Percentiles rank a stretch among this genome's conserved stretches.
Evolutionary conservation across 306 rosid genomes (phyloP).

Genomic region (Dicorynia guianensis): DNA sequence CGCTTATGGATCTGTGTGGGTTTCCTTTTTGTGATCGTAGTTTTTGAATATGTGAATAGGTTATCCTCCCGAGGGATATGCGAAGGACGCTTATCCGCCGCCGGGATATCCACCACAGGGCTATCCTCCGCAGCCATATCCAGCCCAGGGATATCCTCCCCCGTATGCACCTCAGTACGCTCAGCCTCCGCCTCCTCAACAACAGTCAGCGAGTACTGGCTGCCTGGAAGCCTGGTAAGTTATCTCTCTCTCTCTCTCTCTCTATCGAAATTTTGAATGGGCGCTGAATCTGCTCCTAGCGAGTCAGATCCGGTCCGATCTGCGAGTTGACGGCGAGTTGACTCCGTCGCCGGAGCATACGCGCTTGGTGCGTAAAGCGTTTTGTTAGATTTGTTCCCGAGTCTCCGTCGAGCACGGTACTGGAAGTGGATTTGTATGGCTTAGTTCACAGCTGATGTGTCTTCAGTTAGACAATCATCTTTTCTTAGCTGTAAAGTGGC

Average conservation of each 20-base stretch:
- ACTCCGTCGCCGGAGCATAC: slow-evolving; percentile 21
- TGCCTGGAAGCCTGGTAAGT: slow-evolving; percentile 82
- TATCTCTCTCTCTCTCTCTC: slow-evolving; percentile 3
- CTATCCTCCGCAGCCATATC: slow-evolving; percentile 74
- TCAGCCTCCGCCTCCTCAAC: slow-evolving; percentile 76
- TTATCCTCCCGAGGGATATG: slow-evolving; percentile 80
- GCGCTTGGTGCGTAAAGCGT: too few relatives aligned
- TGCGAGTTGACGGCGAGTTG: slow-evolving; percentile 28
- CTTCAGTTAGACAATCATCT: neutral
- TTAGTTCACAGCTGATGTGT: neutral
- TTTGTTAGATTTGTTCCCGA: too few relatives aligned
- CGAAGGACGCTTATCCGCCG: slow-evolving; percentile 84
- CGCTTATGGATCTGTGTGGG: slow-evolving; percentile 27
- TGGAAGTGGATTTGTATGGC: slow-evolving; percentile 19
- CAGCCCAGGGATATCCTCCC: slow-evolving; percentile 70
- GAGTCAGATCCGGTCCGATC: slow-evolving; percentile 51
- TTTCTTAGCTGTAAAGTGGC: too few relatives aligned
- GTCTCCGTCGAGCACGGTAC: slow-evolving; percentile 26
- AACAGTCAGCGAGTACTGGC: slow-evolving; percentile 46
- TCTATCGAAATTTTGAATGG: neutral
- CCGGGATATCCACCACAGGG: slow-evolving; percentile 71
- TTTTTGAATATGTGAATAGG: slow-evolving; percentile 47
- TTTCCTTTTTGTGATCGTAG: neutral
- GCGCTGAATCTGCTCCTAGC: neutral
- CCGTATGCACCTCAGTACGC: slow-evolving; percentile 82